phyloP scores from a whole-genome alignment of 306 rosid species.

The Ammopiptanthus mongolicus region DNA sequence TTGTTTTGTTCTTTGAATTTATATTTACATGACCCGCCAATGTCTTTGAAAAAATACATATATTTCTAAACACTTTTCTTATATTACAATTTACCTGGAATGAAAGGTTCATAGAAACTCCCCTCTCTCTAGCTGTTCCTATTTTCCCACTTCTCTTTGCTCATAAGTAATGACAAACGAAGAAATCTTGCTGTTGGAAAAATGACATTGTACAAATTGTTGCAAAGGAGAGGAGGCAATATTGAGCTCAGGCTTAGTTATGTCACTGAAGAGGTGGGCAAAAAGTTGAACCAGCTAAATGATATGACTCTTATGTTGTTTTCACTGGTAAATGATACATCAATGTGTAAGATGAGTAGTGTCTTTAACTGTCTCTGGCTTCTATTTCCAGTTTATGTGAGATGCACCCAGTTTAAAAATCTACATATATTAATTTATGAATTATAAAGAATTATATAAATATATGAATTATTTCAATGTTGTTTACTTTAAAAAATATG shows the following conservation, averaged over 20 bases:
- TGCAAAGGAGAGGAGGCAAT: not conserved
- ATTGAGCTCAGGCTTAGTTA: not conserved
- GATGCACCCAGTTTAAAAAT: not conserved
- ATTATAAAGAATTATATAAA: not conserved
- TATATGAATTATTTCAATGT: not conserved
- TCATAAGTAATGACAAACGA: slow-evolving; percentile 1
- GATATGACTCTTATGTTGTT: not conserved
- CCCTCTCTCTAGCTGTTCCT: not conserved
- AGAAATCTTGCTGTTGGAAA: not conserved
- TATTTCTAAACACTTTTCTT: not conserved
- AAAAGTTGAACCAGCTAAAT: slow-evolving; percentile 9
- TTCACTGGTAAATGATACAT: not conserved
- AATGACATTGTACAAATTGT: not conserved
- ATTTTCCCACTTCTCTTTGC: not conserved
- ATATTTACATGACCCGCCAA: not conserved
- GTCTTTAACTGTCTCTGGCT: not conserved
- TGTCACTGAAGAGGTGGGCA: not conserved
- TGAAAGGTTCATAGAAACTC: not conserved
- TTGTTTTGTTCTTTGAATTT: slow-evolving; percentile 6
- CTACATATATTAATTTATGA: not conserved
- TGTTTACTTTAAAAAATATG: not conserved
- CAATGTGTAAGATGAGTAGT: not conserved
- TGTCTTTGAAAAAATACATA: not conserved
- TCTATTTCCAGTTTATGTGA: slow-evolving; percentile 6
- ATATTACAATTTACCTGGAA: not conserved